Percentiles rank a stretch among this genome's conserved stretches.
Conservation (phyloP, 2,329 filamentous ascomycete species). For the Xenoacremonium recifei region DNA sequence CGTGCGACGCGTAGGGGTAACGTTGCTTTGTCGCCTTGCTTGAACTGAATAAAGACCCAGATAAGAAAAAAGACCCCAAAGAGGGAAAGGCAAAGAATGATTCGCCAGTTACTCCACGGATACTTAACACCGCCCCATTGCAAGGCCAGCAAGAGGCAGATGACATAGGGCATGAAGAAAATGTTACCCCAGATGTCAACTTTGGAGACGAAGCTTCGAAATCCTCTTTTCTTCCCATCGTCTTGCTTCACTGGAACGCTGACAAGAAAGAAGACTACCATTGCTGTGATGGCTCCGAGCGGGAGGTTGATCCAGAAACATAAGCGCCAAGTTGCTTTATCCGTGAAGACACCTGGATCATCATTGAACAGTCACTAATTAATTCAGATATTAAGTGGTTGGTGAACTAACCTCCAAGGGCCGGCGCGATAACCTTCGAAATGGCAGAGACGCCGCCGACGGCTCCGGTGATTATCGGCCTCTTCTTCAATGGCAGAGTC, state of each 20-base stretch:
- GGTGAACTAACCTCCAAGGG: background rate
- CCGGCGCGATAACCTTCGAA: background rate
- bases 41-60: constrained; percentile 33
- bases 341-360: background rate
- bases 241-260: background rate
- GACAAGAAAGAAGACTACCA: background rate
- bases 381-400: too few relatives aligned
- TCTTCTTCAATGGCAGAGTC: constrained; percentile 1
- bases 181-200: constrained; percentile 24
- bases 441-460: constrained; percentile 4
- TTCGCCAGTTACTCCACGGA: constrained; percentile 38
- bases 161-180: constrained; percentile 6
- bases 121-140: constrained; percentile 44
- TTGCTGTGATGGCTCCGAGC: background rate
- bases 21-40: constrained; percentile 31
- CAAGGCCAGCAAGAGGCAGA: constrained; percentile 35
- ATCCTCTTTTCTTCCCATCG: background rate
- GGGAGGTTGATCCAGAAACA: background rate
- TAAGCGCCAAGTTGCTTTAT: background rate
- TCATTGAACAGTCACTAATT: too few relatives aligned
- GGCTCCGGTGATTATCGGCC: constrained; percentile 3
- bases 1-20: constrained; percentile 35
- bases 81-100: constrained; percentile 39
- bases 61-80: constrained; percentile 5
- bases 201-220: constrained; percentile 12